Evolutionary conservation across 371 early-diverging fungal genomes (phyloP), one percentile per base, ranked within the genome.

Genomic region (Mucor ambiguus): DNA sequence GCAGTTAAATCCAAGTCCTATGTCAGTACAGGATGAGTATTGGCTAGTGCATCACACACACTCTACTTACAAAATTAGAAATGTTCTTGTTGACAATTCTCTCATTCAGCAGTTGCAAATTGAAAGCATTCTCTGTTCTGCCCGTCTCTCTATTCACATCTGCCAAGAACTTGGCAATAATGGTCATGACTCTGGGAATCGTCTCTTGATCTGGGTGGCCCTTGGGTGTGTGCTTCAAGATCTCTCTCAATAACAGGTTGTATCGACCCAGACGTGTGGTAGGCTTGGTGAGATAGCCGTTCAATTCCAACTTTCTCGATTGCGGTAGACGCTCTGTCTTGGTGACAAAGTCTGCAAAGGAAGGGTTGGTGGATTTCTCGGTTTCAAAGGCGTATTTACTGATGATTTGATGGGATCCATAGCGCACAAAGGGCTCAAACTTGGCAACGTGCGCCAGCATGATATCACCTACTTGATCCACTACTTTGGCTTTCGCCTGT

Each of bases 191-290:
- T 68, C 86, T 77, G 9, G 89, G 84, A 58, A 85, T 87, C 58
- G 75, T 78, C 41, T 76, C 84, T 58, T 82, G 84, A 69, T 97
- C 98, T 0, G 94, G 92, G 71, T 94, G 91, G 49, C 84, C 87
- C 37, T 86, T 83, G 6, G 94, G 91, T 16, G 96, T 93, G 67
- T 91, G 86, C 72, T 95, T 93, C n/a, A 95, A 78, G 26, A 95
- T 89, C 14, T 91, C 93, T 61, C 90, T 84, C 14, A 98, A 82
- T 20, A 98, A 72, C 41, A 98, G 79, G 4, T 93, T 93, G 67
- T 96, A 98, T 58, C 96, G 85, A 8, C 93, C 97, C 64, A 97
- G 72, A 26, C 96, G 90, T 0, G 95, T 92, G 0, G 95, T 93
- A 3, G 97, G 97, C 29, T 83, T 83, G 0, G 90, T 90, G 61